Percentiles rank a stretch among this genome's conserved stretches.
These are phyloP conservation scores for Zygosaccharomyces siamensis DNA, from an alignment of 805 yeast species.

Conservation along the genomic window DNA sequence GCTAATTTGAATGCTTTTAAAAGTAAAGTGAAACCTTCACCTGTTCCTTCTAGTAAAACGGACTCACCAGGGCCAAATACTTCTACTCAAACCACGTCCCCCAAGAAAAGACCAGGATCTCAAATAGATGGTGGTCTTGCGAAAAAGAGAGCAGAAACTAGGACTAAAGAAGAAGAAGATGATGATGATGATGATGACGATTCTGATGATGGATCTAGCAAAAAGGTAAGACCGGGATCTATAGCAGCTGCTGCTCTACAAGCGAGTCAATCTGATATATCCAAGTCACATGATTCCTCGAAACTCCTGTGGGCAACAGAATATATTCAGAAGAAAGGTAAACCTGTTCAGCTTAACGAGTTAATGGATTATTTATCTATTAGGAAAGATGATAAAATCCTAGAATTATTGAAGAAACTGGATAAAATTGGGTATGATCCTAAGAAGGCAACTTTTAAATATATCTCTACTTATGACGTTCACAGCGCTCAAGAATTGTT, in stretches of 20 bases:
- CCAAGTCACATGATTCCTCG: constrained; percentile 63
- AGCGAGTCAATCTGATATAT: constrained; percentile 28
- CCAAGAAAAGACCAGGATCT: constrained; percentile 14
- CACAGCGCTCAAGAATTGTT: constrained; percentile 74
- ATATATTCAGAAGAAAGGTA: constrained; percentile 64
- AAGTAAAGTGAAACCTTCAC: constrained; percentile 54
- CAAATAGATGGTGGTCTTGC: constrained; percentile 8
- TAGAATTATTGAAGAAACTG: constrained; percentile 67
- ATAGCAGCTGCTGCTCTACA: constrained; percentile 32
- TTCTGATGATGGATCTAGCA: constrained; percentile 22
- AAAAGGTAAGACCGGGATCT: constrained; percentile 32
- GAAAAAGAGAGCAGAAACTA: constrained; percentile 2
- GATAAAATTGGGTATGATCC: constrained; percentile 72
- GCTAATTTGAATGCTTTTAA: constrained; percentile 64
- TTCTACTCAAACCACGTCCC: constrained; percentile 15
- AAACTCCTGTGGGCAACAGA: constrained; percentile 89
- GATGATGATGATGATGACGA: constrained; percentile 22
- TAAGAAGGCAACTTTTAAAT: constrained; percentile 63
- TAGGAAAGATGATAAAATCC: constrained; percentile 54
- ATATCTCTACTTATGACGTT: constrained; percentile 84
- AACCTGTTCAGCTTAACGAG: constrained; percentile 62
- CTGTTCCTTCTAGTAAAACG: constrained; percentile 43
- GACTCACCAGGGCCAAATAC: constrained; percentile 26
- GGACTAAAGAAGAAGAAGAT: constrained; percentile 10
- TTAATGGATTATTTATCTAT: constrained; percentile 60